Evolutionary conservation across 208 protist genomes (phyloP).

Genomic region (Leishmania mexicana): DNA sequence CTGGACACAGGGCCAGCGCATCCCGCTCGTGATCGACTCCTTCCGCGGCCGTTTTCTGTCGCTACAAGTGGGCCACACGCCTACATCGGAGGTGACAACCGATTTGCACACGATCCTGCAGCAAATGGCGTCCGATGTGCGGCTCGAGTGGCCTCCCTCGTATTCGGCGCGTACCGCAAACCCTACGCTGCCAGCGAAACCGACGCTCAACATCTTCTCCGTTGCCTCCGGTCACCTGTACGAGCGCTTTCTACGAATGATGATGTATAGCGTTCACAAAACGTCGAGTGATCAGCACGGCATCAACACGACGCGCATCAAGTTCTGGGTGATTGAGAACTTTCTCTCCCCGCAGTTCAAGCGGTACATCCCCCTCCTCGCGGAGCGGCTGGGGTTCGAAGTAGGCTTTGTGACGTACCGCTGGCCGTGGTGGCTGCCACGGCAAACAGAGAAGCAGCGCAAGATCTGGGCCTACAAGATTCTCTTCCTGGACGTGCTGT

Average conservation of each 20-base stretch:
- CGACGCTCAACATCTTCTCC: conserved; percentile 98
- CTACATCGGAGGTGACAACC: background rate
- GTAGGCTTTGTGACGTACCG: conserved; percentile 97
- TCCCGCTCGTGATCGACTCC: conserved; percentile 60
- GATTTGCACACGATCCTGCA: conserved; percentile 16
- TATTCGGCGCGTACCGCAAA: background rate
- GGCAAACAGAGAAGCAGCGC: conserved; percentile 98
- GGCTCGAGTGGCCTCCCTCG: conserved; percentile 36
- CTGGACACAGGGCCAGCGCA: conserved; percentile 31
- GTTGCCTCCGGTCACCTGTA: conserved; percentile 98
- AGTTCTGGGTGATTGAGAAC: conserved; percentile 99
- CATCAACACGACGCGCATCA: conserved; percentile 90
- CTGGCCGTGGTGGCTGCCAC: conserved; percentile 97
- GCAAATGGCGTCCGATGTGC: conserved; percentile 24
- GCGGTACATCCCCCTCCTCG: conserved; percentile 86
- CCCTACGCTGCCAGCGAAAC: conserved; percentile 29
- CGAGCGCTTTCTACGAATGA: conserved; percentile 98
- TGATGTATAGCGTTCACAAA: conserved; percentile 97
- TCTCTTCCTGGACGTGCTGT: conserved; percentile 99
- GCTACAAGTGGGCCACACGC: conserved; percentile 18
- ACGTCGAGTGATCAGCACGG: conserved; percentile 83
- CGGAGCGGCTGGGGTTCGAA: conserved; percentile 93
- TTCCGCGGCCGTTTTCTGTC: conserved; percentile 49
- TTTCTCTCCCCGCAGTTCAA: conserved; percentile 98
- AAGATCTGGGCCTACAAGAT: conserved; percentile 99